phyloP scores from a whole-genome alignment of 345 rosid species.

The Ceriops tagal region DNA sequence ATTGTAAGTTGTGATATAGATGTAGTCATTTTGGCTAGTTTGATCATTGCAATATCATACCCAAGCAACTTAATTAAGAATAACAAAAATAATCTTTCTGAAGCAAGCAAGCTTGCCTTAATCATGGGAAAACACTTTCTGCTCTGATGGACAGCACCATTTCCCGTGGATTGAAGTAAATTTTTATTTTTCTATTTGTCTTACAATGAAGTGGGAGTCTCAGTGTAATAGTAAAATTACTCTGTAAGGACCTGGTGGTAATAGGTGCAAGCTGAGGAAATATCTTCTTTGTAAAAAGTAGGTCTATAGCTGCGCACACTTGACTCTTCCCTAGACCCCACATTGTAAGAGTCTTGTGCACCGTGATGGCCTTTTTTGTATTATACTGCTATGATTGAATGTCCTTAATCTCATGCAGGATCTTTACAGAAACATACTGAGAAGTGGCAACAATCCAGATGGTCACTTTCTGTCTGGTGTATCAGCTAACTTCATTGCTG shows the following conservation, averaged over 20 bases:
- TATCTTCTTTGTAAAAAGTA: no score
- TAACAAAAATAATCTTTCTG: neutral
- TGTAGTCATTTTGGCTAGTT: no score
- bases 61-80: neutral
- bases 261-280: no score
- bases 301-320: no score
- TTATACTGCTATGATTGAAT: constrained; percentile 3
- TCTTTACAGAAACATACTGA: constrained; percentile 63
- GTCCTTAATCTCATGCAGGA: constrained; percentile 47
- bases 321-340: no score
- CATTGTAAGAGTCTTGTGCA: no score
- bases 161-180: neutral
- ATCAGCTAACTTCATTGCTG: constrained; percentile 82
- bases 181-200: neutral
- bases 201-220: no score
- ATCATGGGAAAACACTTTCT: neutral
- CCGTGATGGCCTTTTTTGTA: neutral
- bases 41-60: no score
- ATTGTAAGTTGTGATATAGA: neutral
- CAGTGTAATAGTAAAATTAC: no score
- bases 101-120: neutral
- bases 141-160: neutral
- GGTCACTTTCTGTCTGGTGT: constrained; percentile 56
- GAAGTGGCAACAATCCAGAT: constrained; percentile 47
- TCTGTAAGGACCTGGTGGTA: no score